These are phyloP conservation scores for Talaromyces islandicus DNA, from an alignment of 2,329 filamentous ascomycete species.

Conservation along the genomic window DNA sequence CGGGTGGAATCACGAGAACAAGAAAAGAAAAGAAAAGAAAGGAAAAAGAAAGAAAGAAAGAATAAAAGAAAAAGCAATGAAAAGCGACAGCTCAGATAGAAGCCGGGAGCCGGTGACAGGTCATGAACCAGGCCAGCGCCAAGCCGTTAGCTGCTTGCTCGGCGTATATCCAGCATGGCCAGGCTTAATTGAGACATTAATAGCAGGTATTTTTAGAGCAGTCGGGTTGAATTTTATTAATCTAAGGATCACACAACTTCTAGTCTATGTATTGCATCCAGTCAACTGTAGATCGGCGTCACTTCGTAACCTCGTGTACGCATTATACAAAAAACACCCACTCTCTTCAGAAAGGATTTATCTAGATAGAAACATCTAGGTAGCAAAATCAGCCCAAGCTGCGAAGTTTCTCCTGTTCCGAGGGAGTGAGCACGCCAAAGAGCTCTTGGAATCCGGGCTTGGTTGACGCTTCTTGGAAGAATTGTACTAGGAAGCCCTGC, in stretches of 20 bases:
- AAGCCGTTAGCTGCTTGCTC: background rate
- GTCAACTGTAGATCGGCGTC: background rate
- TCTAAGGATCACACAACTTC: background rate
- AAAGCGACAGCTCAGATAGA: background rate
- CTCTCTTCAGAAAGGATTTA: too few species aligned
- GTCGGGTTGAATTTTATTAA: background rate
- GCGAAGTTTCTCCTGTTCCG: slow-evolving; percentile 42
- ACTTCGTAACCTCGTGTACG: background rate
- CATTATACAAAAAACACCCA: background rate
- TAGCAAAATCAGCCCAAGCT: slow-evolving; percentile 17
- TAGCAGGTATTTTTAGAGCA: background rate
- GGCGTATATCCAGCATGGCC: background rate
- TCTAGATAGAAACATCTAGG: background rate
- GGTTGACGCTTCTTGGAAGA: slow-evolving; percentile 60
- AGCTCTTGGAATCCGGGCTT: slow-evolving; percentile 51
- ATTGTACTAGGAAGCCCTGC: slow-evolving; percentile 73
- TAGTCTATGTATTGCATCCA: background rate
- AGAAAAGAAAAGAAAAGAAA: background rate
- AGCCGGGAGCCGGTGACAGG: background rate
- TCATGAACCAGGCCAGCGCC: background rate
- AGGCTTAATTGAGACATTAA: background rate
- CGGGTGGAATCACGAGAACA: background rate
- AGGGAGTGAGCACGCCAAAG: slow-evolving; percentile 48
- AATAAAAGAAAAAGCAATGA: background rate
- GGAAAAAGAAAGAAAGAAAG: background rate